Conservation (phyloP, 768 basidiomycete genomes). For the Leccinum incarnatum region DNA sequence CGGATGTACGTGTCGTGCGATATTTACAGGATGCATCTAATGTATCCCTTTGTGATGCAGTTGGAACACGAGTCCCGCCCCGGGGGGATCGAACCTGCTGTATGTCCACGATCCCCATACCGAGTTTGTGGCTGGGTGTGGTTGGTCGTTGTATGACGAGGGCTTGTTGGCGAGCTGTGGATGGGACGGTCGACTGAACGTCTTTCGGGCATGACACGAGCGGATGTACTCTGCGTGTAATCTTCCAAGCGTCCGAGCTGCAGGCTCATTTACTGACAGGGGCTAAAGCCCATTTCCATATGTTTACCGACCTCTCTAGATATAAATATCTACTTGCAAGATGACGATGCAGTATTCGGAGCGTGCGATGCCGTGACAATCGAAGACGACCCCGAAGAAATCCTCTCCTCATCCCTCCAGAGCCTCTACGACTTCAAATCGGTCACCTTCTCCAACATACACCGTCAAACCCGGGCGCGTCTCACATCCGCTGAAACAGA, state of each 20-base stretch:
- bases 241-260: neutral
- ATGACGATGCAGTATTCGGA: neutral
- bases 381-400: slow-evolving; percentile 54
- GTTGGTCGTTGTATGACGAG: slow-evolving; percentile 91
- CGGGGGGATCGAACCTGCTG: slow-evolving; percentile 50
- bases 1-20: slow-evolving; percentile 60
- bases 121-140: slow-evolving; percentile 90
- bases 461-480: slow-evolving; percentile 18
- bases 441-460: slow-evolving; percentile 19
- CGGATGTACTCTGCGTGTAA: neutral
- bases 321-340: neutral
- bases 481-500: slow-evolving; percentile 17
- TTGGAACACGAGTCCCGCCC: slow-evolving; percentile 66
- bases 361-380: neutral
- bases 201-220: slow-evolving; percentile 54
- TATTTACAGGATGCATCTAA: neutral
- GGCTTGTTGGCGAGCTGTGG: slow-evolving; percentile 85
- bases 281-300: neutral
- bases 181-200: slow-evolving; percentile 85
- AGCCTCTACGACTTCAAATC: slow-evolving; percentile 54
- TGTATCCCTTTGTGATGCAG: slow-evolving; percentile 35
- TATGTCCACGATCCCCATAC: slow-evolving; percentile 85
- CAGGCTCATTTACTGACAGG: neutral
- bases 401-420: slow-evolving; percentile 63
- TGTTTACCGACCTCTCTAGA: neutral